Conservation (phyloP, 495 filamentous ascomycete genomes). For the Aspergillus indologenus region DNA sequence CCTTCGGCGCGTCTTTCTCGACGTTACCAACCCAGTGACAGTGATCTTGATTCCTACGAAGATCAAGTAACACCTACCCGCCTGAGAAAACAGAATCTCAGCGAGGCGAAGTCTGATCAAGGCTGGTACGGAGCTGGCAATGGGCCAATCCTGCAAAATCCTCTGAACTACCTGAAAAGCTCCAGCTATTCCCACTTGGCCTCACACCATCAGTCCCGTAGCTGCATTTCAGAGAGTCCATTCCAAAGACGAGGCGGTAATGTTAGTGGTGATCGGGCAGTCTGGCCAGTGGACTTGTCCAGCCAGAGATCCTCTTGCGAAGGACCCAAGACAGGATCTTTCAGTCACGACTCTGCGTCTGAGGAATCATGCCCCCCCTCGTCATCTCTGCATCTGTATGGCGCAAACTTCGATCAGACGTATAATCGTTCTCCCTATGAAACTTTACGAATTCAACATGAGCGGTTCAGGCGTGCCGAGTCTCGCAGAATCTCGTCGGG, state of each 20-base stretch:
- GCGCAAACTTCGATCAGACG: conserved; percentile 20
- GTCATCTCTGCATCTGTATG: conserved; percentile 19
- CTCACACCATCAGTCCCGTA: background rate
- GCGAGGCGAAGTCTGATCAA: background rate
- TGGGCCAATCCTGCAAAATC: conserved; percentile 17
- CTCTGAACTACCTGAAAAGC: conserved; percentile 16
- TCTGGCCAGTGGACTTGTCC: conserved; percentile 3
- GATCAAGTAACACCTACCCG: conserved; percentile 1
- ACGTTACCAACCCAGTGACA: background rate
- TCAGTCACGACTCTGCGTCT: background rate
- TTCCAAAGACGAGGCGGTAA: conserved; percentile 10
- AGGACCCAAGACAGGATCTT: background rate
- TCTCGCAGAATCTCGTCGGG: conserved; percentile 10
- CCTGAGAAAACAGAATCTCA: conserved; percentile 5
- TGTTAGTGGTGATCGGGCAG: background rate
- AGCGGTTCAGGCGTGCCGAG: conserved; percentile 9
- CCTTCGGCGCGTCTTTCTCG: background rate
- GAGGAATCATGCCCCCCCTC: conserved; percentile 3
- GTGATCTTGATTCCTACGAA: background rate
- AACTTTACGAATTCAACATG: conserved; percentile 9
- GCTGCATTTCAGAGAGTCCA: conserved; percentile 14
- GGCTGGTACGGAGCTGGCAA: conserved; percentile 1
- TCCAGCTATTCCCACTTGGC: conserved; percentile 6
- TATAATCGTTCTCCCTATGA: conserved; percentile 22
- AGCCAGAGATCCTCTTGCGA: background rate